Evolutionary conservation across 306 rosid species (phyloP), one percentile per base, ranked within the genome.

Genomic region (Vigna reflexopilosa): DNA sequence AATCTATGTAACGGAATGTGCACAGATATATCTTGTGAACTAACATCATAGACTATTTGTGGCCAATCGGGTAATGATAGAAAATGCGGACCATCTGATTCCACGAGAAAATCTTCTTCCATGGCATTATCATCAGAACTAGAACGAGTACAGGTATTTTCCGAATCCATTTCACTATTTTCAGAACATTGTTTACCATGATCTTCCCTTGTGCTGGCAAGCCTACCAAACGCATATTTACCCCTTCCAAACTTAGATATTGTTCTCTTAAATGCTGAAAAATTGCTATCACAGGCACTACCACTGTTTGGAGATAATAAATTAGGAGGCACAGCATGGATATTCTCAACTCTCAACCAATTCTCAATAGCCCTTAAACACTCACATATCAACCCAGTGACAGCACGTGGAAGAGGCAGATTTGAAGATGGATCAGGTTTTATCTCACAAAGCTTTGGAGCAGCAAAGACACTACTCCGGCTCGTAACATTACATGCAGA

Each of bases 1-100:
- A 96, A 83, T 38, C 98, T 89, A 81, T 96, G 99, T 68, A 96
- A 87, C 1, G 97, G 98, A 77, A 87, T 83, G 87, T 96, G 99
- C 76, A 91, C 79, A 52, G 98, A 96, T 77, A 96, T 82, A 71
- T 91, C 96, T 85, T 91, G 97, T 1, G 81, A 90, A 81, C 97
- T 96, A 84, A 90, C 97, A 86, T 96, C 94, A 81, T 90, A 91
- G 32, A 72, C 81, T 87, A 93, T 93, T 24, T 87, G 88, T 22
- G 97, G 97, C 99, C 99, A 96, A 83, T 89, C 93, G 58, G 97
- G 75, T 70, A 62, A 84, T 83, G 93, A 90, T 67, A 96, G 82
- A 80, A 84, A 69, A 66, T 68, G 90, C 8, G 88, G 81, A 63
- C 86, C 86, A 76, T 86, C 94, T 50, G 81, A 52, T 64, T 84